Conservation (phyloP, 345 rosid species). For the Laguncularia racemosa region DNA sequence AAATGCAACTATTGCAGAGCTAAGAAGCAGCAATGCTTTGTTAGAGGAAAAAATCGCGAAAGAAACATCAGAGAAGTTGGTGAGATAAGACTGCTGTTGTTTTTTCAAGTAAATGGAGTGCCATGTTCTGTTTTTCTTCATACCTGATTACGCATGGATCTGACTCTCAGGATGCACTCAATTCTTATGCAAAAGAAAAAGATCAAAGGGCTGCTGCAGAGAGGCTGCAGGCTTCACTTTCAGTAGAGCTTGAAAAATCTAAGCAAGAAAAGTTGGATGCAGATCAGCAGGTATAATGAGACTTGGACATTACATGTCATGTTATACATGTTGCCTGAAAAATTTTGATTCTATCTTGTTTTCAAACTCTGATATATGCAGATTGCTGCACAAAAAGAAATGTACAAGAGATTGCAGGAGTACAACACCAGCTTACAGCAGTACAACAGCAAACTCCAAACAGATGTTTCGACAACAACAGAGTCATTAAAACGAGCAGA, state of each 20-base stretch:
- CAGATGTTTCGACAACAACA: slow-evolving; percentile 47
- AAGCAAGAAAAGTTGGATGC: slow-evolving; percentile 59
- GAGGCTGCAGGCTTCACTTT: slow-evolving; percentile 46
- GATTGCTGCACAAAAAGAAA: slow-evolving; percentile 61
- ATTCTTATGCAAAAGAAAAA: slow-evolving; percentile 47
- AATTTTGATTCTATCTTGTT: background rate
- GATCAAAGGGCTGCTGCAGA: slow-evolving; percentile 60
- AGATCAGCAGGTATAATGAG: slow-evolving; percentile 49
- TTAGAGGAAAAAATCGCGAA: slow-evolving; percentile 45
- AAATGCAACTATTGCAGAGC: slow-evolving; percentile 28
- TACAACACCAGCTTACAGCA: slow-evolving; percentile 79
- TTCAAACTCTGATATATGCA: slow-evolving; percentile 18
- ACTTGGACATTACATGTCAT: background rate
- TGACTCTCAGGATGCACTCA: slow-evolving; percentile 54
- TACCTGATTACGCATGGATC: slow-evolving; percentile 2
- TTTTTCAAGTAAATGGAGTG: background rate
- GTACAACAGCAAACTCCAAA: slow-evolving; percentile 67
- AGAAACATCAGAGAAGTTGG: slow-evolving; percentile 65
- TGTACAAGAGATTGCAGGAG: slow-evolving; percentile 71
- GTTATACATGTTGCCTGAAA: background rate
- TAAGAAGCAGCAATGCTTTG: slow-evolving; percentile 38
- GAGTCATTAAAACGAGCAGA: slow-evolving; percentile 62
- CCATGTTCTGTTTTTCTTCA: background rate
- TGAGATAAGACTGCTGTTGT: slow-evolving; percentile 18
- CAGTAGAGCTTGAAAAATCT: slow-evolving; percentile 58